Base-by-base conservation (phyloP, 352 stramenopile genomes). In the Pythium phragmitis region DNA sequence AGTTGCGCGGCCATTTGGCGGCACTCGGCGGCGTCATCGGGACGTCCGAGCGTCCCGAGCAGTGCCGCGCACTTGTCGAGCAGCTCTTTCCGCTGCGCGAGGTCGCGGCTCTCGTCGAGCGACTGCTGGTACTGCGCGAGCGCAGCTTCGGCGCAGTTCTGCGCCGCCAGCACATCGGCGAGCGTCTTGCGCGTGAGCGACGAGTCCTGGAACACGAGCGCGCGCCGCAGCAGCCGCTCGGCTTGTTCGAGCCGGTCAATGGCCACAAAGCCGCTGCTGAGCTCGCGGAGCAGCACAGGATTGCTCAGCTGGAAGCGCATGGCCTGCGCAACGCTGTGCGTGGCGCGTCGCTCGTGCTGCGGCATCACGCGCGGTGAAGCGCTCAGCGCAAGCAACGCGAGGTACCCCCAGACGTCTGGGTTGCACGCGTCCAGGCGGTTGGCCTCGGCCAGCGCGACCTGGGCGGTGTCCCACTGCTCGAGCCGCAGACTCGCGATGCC, bases 191-290 rank as follows among this genome's bases (percentile, higher is more conserved):
- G 67, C 11, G 86, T 90, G 11, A 93, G 66, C 9, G 79, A 88
- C 43, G 84, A 93, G 59, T 94, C 86, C 30, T 88, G 78, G 16
- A 74, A 80, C 17, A 74, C 73, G 16, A 94, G 70, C 34, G 84
- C 85, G 4, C 84, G 78, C 17, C 80, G 78, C 36, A 94, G 67
- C 28, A 94, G 60, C 33, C 65, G 72, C 59, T 94, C 86, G 7
- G 86, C 86, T 21, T 82, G 75, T 68, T 92, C 84, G 2, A 94
- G 76, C 1, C 80, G 77, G 63, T 94, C 86, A 48, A 89, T 79
- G 28, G 86, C 80, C 7, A 94, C 77, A 30, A 90, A 93, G 30
- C 71, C 80, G 67, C 79, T 93, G 70, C 86, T 91, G n/a, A 94
- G 77, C 42, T 94, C 86, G 12, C 86, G 73, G 33, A 92, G 67